phyloP scores from a whole-genome alignment of 1,284 basidiomycete species.

The Lentinula novae-zelandiae region DNA sequence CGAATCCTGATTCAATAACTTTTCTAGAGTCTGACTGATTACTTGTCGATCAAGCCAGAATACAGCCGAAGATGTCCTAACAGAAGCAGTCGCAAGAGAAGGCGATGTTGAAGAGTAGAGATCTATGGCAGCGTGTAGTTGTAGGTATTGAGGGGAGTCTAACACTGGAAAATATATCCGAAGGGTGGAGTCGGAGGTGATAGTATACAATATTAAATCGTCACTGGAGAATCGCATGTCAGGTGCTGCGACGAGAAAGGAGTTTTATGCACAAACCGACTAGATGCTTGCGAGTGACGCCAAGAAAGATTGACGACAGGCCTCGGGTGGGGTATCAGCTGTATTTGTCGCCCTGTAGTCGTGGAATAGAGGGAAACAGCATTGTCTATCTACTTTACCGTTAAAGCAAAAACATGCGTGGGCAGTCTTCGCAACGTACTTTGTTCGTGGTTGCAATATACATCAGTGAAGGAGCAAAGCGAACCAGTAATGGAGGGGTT shows the following conservation, averaged over 20 bases:
- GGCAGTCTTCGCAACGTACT: slow-evolving; percentile 33
- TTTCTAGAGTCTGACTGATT: slow-evolving; percentile 45
- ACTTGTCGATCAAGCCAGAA: slow-evolving; percentile 64
- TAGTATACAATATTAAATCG: slow-evolving; percentile 73
- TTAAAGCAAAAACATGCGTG: slow-evolving; percentile 6
- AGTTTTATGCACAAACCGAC: slow-evolving; percentile 45
- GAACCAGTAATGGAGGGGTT: slow-evolving; percentile 45
- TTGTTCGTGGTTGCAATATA: slow-evolving; percentile 64
- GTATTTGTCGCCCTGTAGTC: slow-evolving; percentile 63
- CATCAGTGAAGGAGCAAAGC: slow-evolving; percentile 72
- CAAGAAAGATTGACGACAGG: slow-evolving; percentile 62
- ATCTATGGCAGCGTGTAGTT: slow-evolving; percentile 78
- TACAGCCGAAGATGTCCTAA: slow-evolving; percentile 39
- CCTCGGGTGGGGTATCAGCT: slow-evolving; percentile 64
- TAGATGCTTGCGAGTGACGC: slow-evolving; percentile 63
- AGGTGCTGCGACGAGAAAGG: slow-evolving; percentile 5
- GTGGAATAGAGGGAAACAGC: slow-evolving; percentile 66
- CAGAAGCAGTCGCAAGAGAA: slow-evolving; percentile 29
- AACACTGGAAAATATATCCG: slow-evolving; percentile 86
- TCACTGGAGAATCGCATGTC: slow-evolving; percentile 41
- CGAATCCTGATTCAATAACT: slow-evolving; percentile 30
- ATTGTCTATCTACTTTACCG: slow-evolving; percentile 46
- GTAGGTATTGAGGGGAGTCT: slow-evolving; percentile 81
- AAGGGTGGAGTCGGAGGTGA: slow-evolving; percentile 71
- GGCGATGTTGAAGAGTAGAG: slow-evolving; percentile 51